A percentile compares a stretch with the other conserved stretches of the same genome.
phyloP scores from a whole-genome alignment of 2,329 filamentous ascomycete genomes.

The Talaromyces rugulosus region DNA sequence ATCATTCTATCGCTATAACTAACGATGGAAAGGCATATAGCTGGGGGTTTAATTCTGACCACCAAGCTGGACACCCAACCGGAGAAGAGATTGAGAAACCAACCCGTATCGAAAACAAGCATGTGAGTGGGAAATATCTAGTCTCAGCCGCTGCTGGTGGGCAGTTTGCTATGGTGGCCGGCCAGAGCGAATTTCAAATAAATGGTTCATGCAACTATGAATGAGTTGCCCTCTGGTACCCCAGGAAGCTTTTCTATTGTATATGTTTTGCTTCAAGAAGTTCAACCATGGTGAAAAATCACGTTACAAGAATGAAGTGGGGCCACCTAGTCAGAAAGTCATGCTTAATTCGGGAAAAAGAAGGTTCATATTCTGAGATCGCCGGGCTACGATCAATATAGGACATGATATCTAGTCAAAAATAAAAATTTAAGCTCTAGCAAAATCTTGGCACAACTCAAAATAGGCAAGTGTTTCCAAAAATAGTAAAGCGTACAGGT shows the following conservation, averaged over 20 bases:
- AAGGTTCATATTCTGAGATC: neutral
- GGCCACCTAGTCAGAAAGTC: neutral
- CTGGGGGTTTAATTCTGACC: conserved; percentile 14
- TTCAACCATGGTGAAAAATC: too few species aligned
- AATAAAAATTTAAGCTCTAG: neutral
- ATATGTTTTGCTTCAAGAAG: too few species aligned
- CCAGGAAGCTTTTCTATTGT: too few species aligned
- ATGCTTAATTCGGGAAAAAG: neutral
- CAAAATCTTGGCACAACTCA: neutral
- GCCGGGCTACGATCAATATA: neutral
- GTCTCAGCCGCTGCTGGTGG: neutral
- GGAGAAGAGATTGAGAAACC: neutral
- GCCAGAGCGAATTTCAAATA: neutral
- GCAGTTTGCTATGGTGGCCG: neutral
- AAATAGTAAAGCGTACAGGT: neutral
- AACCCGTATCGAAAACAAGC: neutral
- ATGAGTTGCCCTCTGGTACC: too few species aligned
- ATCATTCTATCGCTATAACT: conserved; percentile 15
- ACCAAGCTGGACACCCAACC: neutral
- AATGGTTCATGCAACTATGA: too few species aligned
- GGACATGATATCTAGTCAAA: neutral
- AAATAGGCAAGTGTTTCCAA: neutral
- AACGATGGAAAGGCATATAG: conserved; percentile 15
- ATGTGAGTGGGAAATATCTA: neutral
- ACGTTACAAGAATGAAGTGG: neutral